Evolutionary conservation across 176 grass and related monocot genomes (phyloP).

Genomic region (Oryza nivara): DNA sequence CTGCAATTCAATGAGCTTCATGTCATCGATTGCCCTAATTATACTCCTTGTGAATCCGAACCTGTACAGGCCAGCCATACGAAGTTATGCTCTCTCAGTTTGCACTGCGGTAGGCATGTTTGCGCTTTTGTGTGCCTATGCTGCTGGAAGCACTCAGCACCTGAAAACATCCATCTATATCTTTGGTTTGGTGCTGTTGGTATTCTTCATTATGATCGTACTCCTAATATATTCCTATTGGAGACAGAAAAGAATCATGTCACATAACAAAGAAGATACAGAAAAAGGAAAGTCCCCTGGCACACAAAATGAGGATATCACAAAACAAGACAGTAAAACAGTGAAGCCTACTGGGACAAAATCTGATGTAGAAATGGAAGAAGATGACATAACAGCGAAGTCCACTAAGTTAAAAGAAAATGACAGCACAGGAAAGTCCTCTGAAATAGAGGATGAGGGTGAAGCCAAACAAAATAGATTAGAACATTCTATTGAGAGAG

Average conservation of each 20-base stretch:
- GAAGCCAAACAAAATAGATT: too few species aligned
- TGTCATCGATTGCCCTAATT: conserved; percentile 36
- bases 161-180: conserved; percentile 4
- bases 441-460: too few species aligned
- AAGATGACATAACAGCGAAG: too few species aligned
- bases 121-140: neutral
- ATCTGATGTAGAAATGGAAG: too few species aligned
- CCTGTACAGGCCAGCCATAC: conserved; percentile 11
- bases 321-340: too few species aligned
- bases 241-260: too few species aligned
- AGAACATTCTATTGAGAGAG: too few species aligned
- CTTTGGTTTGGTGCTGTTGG: neutral
- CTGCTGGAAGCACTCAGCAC: neutral
- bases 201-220: neutral
- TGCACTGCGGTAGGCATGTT: neutral
- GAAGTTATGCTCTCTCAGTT: conserved; percentile 13
- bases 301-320: too few species aligned
- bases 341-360: neutral
- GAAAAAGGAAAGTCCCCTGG: too few species aligned
- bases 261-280: too few species aligned
- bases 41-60: conserved; percentile 26
- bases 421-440: too few species aligned
- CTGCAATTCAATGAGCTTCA: conserved; percentile 45
- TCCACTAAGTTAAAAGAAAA: too few species aligned
- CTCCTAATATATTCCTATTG: neutral